A percentile compares a stretch with the other conserved stretches of the same genome.
Conservation (phyloP, 352 stramenopile genomes). For the Hyphochytrium catenoides region DNA sequence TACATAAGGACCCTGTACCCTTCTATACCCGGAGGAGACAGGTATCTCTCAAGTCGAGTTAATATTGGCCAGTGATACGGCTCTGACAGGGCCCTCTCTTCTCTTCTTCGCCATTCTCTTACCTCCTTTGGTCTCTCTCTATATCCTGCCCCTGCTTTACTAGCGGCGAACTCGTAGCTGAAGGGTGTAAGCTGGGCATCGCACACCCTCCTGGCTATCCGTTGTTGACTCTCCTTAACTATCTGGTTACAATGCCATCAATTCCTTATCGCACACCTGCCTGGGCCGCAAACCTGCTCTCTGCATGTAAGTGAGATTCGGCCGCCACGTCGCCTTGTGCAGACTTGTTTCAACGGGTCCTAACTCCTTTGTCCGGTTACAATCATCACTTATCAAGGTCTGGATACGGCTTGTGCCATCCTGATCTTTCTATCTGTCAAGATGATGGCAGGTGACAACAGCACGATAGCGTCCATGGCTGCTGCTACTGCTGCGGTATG, state of each 20-base stretch:
- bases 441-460: background rate
- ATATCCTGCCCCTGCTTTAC: slow-evolving; percentile 5
- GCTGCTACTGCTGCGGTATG: slow-evolving; percentile 24
- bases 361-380: background rate
- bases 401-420: background rate
- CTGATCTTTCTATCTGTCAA: slow-evolving; percentile 6
- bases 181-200: slow-evolving; percentile 73
- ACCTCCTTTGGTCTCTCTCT: slow-evolving; percentile 1
- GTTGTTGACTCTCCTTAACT: slow-evolving; percentile 69
- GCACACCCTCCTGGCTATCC: slow-evolving; percentile 82
- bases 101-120: no score
- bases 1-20: slow-evolving; percentile 55
- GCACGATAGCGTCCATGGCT: slow-evolving; percentile 11
- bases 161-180: slow-evolving; percentile 70
- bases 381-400: slow-evolving; percentile 5
- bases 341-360: slow-evolving; percentile 2
- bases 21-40: slow-evolving; percentile 64
- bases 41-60: no score
- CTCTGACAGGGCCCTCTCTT: no score
- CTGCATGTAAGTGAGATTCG: slow-evolving; percentile 20
- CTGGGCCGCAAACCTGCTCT: slow-evolving; percentile 66
- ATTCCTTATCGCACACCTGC: slow-evolving; percentile 17
- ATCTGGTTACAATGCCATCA: slow-evolving; percentile 22
- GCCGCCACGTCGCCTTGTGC: slow-evolving; percentile 11
- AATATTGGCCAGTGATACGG: slow-evolving; percentile 2